Base-by-base conservation (phyloP, 2,329 filamentous ascomycete species). In the Colletotrichum theobromicola region DNA sequence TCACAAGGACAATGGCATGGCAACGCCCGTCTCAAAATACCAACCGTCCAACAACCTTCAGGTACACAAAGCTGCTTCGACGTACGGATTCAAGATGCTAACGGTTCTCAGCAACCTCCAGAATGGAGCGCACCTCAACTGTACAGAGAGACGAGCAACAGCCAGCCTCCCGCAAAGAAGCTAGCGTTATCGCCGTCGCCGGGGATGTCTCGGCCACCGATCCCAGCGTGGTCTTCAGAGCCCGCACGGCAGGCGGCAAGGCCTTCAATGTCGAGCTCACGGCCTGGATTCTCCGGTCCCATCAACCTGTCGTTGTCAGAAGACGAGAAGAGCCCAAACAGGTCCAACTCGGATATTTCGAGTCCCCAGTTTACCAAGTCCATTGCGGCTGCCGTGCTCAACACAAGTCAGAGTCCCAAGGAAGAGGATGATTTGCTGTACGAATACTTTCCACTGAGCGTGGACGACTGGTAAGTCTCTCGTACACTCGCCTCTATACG, bases 391-490 rank as follows among this genome's bases (percentile, higher is more conserved):
- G 79, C 81, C 3, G 83, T 80, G 6, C 83, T 84, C 26, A 83
- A 83, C 67, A 78, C 80, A 60, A 88, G 88, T 77, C 89, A 90
- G 81, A 93, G 93, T 80, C 89, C 94, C 37, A 85, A 92, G 77
- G 95, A 98, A 79, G 93, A 93, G 78, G 93, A 93, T 1, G 96
- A 98, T 83, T 87, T 96, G 77, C 86, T 98, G 21, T 98, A 98
- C 81, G 96, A 98, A 84, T 98, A 98, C 81, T 98, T 98, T 77
- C 96, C 96, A 0, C 88, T 98, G 18, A 95, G 94, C 63, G 86
- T 98, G 73, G 95, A 98, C 82, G 96, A 98, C 80, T 98, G 94
- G 94, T 90, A 82, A 79, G 84, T 81, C 8, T 37, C 2, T 26
- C 10, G 21, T n/a, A 18, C 16, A 62, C 18, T 10, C 24, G n/a